These are phyloP conservation scores for Physcia stellaris DNA, from an alignment of 495 filamentous ascomycete species.

Conservation along the genomic window DNA sequence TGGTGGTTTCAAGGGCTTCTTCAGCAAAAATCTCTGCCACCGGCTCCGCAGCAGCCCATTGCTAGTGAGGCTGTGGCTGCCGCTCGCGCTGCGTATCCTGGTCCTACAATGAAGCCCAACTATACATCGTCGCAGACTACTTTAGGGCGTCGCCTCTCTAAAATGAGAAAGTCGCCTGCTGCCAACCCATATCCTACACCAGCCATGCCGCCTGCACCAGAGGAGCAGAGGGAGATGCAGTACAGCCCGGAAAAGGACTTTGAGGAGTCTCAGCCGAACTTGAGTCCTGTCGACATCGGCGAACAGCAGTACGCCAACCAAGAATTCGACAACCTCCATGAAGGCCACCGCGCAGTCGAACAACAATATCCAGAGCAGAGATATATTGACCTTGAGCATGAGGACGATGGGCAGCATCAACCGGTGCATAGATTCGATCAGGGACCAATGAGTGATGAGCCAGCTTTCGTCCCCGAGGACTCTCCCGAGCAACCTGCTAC, in stretches of 20 bases:
- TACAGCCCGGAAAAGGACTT: neutral
- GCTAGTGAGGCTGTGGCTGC: conserved; percentile 28
- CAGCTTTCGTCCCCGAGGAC: conserved; percentile 48
- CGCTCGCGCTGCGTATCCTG: conserved; percentile 36
- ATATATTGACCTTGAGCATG: too few species aligned
- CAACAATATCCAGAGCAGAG: too few species aligned
- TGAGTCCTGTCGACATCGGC: conserved; percentile 40
- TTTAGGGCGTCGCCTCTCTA: conserved; percentile 13
- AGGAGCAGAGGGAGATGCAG: too few species aligned
- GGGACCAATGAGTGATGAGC: conserved; percentile 75
- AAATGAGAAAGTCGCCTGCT: conserved; percentile 10
- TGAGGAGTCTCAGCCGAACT: conserved; percentile 11
- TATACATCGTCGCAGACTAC: conserved; percentile 4
- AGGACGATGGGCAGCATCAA: too few species aligned
- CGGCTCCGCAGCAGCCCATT: conserved; percentile 5
- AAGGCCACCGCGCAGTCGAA: too few species aligned
- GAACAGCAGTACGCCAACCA: conserved; percentile 53
- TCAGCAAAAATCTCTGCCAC: conserved; percentile 28
- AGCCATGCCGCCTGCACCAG: conserved; percentile 10
- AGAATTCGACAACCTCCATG: conserved; percentile 62
- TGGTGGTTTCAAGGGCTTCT: conserved; percentile 35
- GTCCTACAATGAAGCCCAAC: conserved; percentile 10
- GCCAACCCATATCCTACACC: conserved; percentile 6
- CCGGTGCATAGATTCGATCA: too few species aligned
- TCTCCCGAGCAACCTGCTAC: conserved; percentile 6